A percentile compares a stretch with the other conserved stretches of the same genome.
Conservation (phyloP, 768 basidiomycete genomes). For the Pisolithus microcarpus region DNA sequence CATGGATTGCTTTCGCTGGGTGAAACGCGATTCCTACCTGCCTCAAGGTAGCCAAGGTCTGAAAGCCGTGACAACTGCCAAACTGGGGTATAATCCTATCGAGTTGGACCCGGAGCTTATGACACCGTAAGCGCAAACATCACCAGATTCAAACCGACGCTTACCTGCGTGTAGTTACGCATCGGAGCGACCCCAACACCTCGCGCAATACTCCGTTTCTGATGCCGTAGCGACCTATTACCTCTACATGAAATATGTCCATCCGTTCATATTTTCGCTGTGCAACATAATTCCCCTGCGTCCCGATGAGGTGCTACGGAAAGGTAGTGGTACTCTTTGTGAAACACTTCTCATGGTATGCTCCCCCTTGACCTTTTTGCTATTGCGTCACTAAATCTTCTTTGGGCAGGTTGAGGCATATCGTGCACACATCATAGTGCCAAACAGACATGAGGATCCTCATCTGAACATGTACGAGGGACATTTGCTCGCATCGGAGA, state of each 20-base stretch:
- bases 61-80: conserved; percentile 94
- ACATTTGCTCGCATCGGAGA: conserved; percentile 93
- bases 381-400: conserved; percentile 4
- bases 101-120: conserved; percentile 98
- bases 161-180: conserved; percentile 61
- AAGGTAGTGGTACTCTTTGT: conserved; percentile 94
- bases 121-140: conserved; percentile 73
- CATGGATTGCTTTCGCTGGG: conserved; percentile 99
- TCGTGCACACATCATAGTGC: conserved; percentile 90
- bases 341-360: conserved; percentile 96
- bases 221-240: conserved; percentile 99
- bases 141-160: neutral
- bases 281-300: conserved; percentile 98
- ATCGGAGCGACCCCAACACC: conserved; percentile 85
- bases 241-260: conserved; percentile 99
- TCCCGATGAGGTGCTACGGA: conserved; percentile 93
- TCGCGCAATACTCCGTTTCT: conserved; percentile 98
- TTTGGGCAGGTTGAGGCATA: conserved; percentile 84
- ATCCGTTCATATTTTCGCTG: conserved; percentile 97
- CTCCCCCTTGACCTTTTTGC: neutral
- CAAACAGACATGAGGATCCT: conserved; percentile 91
- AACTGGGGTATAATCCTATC: conserved; percentile 93
- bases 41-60: conserved; percentile 98
- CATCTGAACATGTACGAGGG: conserved; percentile 92
- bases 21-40: conserved; percentile 96